Percentiles rank a stretch among this genome's conserved stretches.
Evolutionary conservation across 305 asterid species (phyloP).

Genomic region (Rubia peregrina): DNA sequence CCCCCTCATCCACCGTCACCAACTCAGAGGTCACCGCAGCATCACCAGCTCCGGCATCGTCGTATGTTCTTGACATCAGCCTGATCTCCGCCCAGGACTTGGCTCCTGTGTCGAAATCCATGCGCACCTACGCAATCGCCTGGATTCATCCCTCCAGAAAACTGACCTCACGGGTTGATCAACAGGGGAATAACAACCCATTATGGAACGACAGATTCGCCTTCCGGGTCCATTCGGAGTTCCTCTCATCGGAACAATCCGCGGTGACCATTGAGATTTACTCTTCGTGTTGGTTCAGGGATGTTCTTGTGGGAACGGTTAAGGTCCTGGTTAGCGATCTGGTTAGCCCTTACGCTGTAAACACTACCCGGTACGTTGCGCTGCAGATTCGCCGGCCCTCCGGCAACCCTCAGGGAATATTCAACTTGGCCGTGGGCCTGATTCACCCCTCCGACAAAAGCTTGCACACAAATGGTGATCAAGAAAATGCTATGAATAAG

Average conservation of each 20-base stretch:
- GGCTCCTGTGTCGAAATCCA: background rate
- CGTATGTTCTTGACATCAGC: slow-evolving; percentile 20
- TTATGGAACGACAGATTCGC: slow-evolving; percentile 9
- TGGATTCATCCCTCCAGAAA: too few species aligned
- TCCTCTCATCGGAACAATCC: background rate
- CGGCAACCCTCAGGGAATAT: slow-evolving; percentile 76
- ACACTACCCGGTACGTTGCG: slow-evolving; percentile 15
- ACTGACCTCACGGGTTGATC: slow-evolving; percentile 1
- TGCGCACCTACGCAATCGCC: background rate
- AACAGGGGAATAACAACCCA: background rate
- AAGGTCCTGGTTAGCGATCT: slow-evolving; percentile 22
- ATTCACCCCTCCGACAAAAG: slow-evolving; percentile 43
- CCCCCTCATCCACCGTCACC: slow-evolving; percentile 40
- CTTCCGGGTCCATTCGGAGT: background rate
- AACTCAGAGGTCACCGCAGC: slow-evolving; percentile 20
- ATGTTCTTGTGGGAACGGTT: slow-evolving; percentile 24
- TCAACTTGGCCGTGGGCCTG: slow-evolving; percentile 50
- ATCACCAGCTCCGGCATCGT: background rate
- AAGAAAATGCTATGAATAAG: too few species aligned
- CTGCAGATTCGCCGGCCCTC: slow-evolving; percentile 49
- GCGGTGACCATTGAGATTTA: too few species aligned
- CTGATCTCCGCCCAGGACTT: background rate
- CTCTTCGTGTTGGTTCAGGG: too few species aligned
- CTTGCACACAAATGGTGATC: too few species aligned
- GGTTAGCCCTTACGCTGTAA: slow-evolving; percentile 6